A percentile compares a stretch with the other conserved stretches of the same genome.
These are phyloP conservation scores for Phialophora tarda DNA, from an alignment of 2,329 filamentous ascomycete genomes.

Conservation along the genomic window DNA sequence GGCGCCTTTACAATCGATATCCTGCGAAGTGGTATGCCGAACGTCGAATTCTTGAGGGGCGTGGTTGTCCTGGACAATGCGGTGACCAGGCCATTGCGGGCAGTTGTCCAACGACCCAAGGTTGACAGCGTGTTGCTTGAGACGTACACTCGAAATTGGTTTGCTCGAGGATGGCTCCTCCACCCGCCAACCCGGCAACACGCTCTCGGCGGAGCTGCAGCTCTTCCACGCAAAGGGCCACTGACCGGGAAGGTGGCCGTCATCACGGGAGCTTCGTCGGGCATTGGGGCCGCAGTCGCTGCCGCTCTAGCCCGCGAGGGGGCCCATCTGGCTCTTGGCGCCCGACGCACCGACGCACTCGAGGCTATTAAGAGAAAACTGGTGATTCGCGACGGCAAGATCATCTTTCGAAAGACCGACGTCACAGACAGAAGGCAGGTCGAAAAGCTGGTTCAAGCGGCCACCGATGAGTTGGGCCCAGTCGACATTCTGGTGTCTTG, in stretches of 20 bases:
- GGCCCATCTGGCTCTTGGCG: conserved; percentile 47
- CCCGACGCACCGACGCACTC: conserved; percentile 71
- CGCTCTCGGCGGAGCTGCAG: conserved; percentile 52
- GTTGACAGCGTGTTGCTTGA: conserved; percentile 73
- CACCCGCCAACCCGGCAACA: conserved; percentile 62
- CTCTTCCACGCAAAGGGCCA: conserved; percentile 60
- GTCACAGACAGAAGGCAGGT: conserved; percentile 72
- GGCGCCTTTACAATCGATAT: conserved; percentile 79
- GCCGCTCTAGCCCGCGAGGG: conserved; percentile 51
- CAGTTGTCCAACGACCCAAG: conserved; percentile 67
- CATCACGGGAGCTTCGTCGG: conserved; percentile 48
- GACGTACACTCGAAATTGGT: conserved; percentile 81
- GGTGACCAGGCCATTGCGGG: conserved; percentile 66
- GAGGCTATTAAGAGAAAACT: conserved; percentile 70
- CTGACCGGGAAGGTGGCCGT: conserved; percentile 47
- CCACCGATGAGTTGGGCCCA: conserved; percentile 68
- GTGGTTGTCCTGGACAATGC: conserved; percentile 76
- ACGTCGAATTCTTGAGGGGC: conserved; percentile 70
- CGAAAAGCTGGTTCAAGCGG: conserved; percentile 65
- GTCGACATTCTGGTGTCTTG: conserved; percentile 81
- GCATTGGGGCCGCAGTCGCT: conserved; percentile 47
- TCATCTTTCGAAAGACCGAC: conserved; percentile 73
- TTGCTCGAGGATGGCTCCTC: conserved; percentile 76
- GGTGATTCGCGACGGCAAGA: conserved; percentile 63
- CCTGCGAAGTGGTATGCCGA: conserved; percentile 79